Base-by-base conservation (phyloP, 768 basidiomycete genomes). In the Strobilomyces dryophilus region DNA sequence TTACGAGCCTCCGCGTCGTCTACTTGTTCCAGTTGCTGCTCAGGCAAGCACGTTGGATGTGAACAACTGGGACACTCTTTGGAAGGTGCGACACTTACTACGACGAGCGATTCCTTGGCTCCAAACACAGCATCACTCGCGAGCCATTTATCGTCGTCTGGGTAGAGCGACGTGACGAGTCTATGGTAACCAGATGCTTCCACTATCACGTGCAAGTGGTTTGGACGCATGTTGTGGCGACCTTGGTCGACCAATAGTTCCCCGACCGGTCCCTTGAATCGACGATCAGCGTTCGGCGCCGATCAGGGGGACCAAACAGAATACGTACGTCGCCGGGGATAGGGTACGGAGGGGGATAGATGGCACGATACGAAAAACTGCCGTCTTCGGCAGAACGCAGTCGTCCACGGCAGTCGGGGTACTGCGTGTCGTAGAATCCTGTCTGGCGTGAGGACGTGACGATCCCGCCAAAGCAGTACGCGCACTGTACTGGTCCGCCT, bases 91-190 rank as follows among this genome's bases (percentile, higher is more conserved):
- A 37, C 7, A 75, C 82, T 47, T 69, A 91, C 89, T 58, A 90
- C 80, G 18, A 92, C 77, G 26, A 94, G 74, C 7, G 86, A 89
- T 45, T 79, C 78, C 68, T 89, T 89, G 21, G 89, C 90, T 10
- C 92, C 90, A 67, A 92, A 92, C 3, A 92, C 89, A 11, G 80
- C 76, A 63, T 93, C 91, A 54, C 82, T 89, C 7, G 68, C 69
- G 21, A 92, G 54, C 61, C 79, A 92, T 3, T 73, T 66, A 58
- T 90, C 87, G 5, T 81, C 84, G 51, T 85, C 80, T 14, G 85
- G 83, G 66, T 88, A 94, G 10, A 92, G 66, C 1, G 90, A 82
- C 0, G 90, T 92, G 17, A 76, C 72, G 20, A 94, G 79, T 41
- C 80, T 85, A 63, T 83, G 83, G 66, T 76, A 92, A 29, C 89